phyloP scores from a whole-genome alignment of 192 early-diverging fungal genomes.

The Podila epigama region DNA sequence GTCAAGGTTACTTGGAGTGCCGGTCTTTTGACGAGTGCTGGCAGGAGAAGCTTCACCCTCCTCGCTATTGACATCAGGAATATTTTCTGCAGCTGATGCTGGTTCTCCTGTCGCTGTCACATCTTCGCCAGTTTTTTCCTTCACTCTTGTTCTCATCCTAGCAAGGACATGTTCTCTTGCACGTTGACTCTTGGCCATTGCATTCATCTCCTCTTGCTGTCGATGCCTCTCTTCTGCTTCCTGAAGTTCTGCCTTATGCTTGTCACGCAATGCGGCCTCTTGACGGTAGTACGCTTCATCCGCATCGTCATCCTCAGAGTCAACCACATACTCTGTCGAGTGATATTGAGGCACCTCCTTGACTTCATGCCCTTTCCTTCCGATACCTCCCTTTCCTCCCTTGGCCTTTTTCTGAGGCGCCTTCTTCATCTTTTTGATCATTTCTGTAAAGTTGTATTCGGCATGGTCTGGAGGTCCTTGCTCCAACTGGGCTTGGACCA shows the following conservation, averaged over 20 bases:
- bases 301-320: slow-evolving; percentile 57
- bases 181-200: slow-evolving; percentile 4
- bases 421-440: slow-evolving; percentile 30
- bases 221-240: slow-evolving; percentile 23
- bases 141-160: neutral
- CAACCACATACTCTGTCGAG: slow-evolving; percentile 53
- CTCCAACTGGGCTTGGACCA: slow-evolving; percentile 38
- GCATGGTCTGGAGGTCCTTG: slow-evolving; percentile 12
- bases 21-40: too few species aligned
- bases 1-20: too few species aligned
- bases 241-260: neutral
- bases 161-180: neutral
- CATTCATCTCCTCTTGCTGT: slow-evolving; percentile 9
- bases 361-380: neutral
- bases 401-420: neutral
- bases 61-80: too few species aligned
- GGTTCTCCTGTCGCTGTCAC: too few species aligned
- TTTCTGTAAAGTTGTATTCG: slow-evolving; percentile 6
- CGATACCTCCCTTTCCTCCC: slow-evolving; percentile 13
- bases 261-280: slow-evolving; percentile 23
- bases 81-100: too few species aligned
- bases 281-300: slow-evolving; percentile 52
- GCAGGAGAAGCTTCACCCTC: too few species aligned
- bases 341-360: slow-evolving; percentile 28
- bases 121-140: too few species aligned